A percentile compares a stretch with the other conserved stretches of the same genome.
Evolutionary conservation across 441 rosid species (phyloP).

Genomic region (Populus trichocarpa): DNA sequence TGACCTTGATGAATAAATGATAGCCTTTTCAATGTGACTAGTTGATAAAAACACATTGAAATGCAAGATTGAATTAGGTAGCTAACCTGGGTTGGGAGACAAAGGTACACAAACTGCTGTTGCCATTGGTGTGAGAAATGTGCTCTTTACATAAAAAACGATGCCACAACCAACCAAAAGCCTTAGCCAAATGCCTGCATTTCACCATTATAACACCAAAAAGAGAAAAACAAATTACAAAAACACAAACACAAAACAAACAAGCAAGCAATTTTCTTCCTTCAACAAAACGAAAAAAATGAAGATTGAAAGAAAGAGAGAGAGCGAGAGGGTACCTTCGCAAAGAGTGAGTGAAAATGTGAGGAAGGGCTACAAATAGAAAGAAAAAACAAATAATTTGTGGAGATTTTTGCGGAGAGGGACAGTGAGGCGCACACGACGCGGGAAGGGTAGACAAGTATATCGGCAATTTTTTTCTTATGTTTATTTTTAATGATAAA

Average conservation of each 20-base stretch:
- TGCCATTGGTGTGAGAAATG: conserved; percentile 30
- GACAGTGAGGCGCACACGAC: conserved; percentile 24
- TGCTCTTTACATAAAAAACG: neutral
- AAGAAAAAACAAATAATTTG: conserved; percentile 12
- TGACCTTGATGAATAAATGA: neutral
- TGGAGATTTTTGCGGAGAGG: conserved; percentile 13
- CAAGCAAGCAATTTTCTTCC: neutral
- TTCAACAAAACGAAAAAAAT: neutral
- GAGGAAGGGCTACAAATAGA: conserved; percentile 20
- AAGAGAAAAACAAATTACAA: neutral
- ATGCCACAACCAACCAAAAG: conserved; percentile 9
- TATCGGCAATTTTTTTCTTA: conserved; percentile 8
- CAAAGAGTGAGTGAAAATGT: conserved; percentile 22
- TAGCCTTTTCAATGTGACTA: neutral
- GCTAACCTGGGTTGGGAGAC: conserved; percentile 33
- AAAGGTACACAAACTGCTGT: conserved; percentile 34
- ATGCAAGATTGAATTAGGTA: neutral
- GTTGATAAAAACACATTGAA: neutral
- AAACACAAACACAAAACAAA: neutral
- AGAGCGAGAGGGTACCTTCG: conserved; percentile 37
- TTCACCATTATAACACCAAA: neutral
- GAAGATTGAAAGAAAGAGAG: neutral
- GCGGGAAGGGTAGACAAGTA: conserved; percentile 5
- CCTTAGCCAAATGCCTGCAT: conserved; percentile 40
- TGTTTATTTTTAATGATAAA: neutral